Evolutionary conservation across 2,329 filamentous ascomycete species (phyloP).

Genomic region (Lecanicillium sp.): DNA sequence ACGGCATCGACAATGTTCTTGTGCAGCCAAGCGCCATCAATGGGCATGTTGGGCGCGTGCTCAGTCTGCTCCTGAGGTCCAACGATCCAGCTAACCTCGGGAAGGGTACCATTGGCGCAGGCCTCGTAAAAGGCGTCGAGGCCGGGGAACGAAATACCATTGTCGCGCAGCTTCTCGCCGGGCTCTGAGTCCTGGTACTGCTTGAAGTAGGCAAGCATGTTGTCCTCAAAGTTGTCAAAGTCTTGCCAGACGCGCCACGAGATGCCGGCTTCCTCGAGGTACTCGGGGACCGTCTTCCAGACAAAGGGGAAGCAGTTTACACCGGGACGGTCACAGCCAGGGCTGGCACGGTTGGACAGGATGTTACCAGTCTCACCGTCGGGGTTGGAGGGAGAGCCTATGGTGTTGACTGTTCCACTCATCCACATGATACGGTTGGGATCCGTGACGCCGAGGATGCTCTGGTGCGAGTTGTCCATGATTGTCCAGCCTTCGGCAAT

Average conservation of each 20-base stretch:
- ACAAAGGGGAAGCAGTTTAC: constrained; percentile 43
- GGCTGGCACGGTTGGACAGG: constrained; percentile 33
- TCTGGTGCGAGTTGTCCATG: constrained; percentile 11
- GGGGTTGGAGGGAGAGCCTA: constrained; percentile 22
- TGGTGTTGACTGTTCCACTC: constrained; percentile 38
- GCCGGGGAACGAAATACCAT: constrained; percentile 36
- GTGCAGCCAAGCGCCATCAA: constrained; percentile 47
- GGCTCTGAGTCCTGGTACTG: constrained; percentile 35
- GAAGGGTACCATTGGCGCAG: constrained; percentile 39
- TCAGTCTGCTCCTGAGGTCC: constrained; percentile 47
- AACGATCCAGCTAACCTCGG: constrained; percentile 42
- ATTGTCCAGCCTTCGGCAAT: constrained; percentile 46
- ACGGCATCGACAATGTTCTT: constrained; percentile 43
- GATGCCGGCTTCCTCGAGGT: constrained; percentile 36
- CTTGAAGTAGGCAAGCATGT: constrained; percentile 42
- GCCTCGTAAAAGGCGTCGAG: constrained; percentile 39
- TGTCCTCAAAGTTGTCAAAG: constrained; percentile 42
- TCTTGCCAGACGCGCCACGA: constrained; percentile 43
- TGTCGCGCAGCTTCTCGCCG: constrained; percentile 29
- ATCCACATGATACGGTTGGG: constrained; percentile 33
- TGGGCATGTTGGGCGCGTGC: constrained; percentile 42
- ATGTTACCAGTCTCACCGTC: constrained; percentile 35
- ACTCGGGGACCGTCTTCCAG: constrained; percentile 42
- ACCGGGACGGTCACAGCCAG: constrained; percentile 28
- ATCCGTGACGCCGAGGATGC: constrained; percentile 25